Conservation (phyloP, 2,329 filamentous ascomycete genomes). For the Exophiala xenobiotica region DNA sequence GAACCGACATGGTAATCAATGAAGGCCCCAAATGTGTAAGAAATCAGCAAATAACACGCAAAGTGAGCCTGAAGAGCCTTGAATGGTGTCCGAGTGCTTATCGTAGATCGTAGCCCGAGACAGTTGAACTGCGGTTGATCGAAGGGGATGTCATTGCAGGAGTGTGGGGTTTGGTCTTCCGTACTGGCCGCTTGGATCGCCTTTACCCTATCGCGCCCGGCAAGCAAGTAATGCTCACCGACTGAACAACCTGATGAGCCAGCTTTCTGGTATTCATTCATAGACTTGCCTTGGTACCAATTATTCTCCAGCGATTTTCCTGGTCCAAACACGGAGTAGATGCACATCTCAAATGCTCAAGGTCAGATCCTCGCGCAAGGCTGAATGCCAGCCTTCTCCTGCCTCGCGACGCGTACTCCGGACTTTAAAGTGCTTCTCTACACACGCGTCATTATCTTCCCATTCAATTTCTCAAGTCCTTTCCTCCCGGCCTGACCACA, state of each 20-base stretch:
- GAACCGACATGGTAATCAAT: slow-evolving; percentile 36
- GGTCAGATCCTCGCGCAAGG: not conserved
- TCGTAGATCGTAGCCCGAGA: too few species aligned
- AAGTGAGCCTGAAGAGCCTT: not conserved
- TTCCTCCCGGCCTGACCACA: not conserved
- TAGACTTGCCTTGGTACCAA: too few species aligned
- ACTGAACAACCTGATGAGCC: too few species aligned
- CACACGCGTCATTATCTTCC: slow-evolving; percentile 10
- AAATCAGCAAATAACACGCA: not conserved
- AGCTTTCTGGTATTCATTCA: too few species aligned
- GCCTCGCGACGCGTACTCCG: slow-evolving; percentile 24
- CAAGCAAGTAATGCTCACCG: too few species aligned
- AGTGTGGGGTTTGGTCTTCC: too few species aligned
- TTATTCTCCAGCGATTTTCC: not conserved
- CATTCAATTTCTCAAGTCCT: not conserved
- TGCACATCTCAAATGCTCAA: too few species aligned
- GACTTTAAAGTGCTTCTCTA: slow-evolving; percentile 7
- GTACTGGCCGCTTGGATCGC: too few species aligned
- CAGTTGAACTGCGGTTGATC: too few species aligned
- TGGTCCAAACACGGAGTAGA: not conserved
- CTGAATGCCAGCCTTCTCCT: not conserved
- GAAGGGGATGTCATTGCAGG: too few species aligned
- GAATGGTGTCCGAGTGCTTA: too few species aligned
- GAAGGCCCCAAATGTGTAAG: not conserved
- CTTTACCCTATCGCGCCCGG: too few species aligned